Percentiles rank a stretch among this genome's conserved stretches.
These are phyloP conservation scores for Fusarium sp. DNA, from an alignment of 2,329 filamentous ascomycete genomes.

Conservation along the genomic window DNA sequence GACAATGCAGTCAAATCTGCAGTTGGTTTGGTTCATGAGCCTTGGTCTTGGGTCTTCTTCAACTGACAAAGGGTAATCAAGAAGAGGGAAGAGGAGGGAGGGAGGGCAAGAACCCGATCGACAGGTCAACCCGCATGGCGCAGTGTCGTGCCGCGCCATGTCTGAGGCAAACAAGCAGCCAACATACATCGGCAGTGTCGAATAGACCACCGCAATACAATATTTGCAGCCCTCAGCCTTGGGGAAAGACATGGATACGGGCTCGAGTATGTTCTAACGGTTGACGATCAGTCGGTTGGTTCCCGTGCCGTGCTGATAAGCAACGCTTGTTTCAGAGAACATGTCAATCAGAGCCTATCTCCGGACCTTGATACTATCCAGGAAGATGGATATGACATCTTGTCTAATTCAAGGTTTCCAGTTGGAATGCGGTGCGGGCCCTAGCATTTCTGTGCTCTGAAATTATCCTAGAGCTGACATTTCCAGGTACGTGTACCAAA, in stretches of 20 bases:
- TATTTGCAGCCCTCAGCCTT: constrained; percentile 1
- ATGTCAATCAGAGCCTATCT: constrained; percentile 2
- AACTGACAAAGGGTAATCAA: constrained; percentile 3
- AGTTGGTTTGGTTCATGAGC: constrained; percentile 8
- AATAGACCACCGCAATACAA: constrained; percentile 1
- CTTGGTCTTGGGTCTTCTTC: constrained; percentile 13
- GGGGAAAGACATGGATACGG: not conserved
- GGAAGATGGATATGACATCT: constrained; percentile 3
- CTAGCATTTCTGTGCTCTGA: not conserved
- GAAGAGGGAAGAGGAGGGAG: not conserved
- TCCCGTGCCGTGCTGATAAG: not conserved
- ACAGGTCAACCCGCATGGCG: constrained; percentile 19
- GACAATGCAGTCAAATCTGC: constrained; percentile 4
- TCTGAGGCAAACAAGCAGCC: constrained; percentile 21
- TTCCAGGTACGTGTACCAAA: constrained; percentile 1
- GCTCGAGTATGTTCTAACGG: not conserved
- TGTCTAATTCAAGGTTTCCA: constrained; percentile 6
- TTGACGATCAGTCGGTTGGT: not conserved
- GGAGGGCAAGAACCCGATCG: constrained; percentile 20
- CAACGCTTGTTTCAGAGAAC: constrained; percentile 12
- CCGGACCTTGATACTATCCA: not conserved
- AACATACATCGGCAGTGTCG: constrained; percentile 24
- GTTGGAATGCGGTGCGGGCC: constrained; percentile 26
- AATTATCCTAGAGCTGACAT: not conserved
- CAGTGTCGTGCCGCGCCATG: constrained; percentile 22